Conservation (phyloP, 345 rosid species). For the Gossypium rotundifolium region DNA sequence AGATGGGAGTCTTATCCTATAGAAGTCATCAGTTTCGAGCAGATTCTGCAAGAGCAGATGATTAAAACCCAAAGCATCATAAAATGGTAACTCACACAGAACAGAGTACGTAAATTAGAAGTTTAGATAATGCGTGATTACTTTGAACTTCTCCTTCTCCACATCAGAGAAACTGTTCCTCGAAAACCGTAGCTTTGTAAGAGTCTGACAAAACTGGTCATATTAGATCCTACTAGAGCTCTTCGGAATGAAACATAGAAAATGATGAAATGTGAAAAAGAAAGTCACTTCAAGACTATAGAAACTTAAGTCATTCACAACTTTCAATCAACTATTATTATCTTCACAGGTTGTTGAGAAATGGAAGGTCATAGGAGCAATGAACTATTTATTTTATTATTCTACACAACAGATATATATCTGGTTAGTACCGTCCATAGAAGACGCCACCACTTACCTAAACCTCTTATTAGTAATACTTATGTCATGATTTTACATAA, state of each 20-base stretch:
- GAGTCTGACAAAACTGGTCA: slow-evolving; percentile 40
- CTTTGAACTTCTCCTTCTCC: slow-evolving; percentile 69
- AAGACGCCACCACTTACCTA: not conserved
- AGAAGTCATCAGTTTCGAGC: slow-evolving; percentile 72
- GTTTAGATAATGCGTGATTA: slow-evolving; percentile 20
- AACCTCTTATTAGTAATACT: not conserved
- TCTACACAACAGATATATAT: not conserved
- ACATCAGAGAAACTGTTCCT: slow-evolving; percentile 53
- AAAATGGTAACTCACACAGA: not conserved
- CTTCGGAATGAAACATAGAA: not conserved
- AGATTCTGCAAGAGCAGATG: slow-evolving; percentile 45
- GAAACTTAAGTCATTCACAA: not conserved
- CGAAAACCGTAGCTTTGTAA: slow-evolving; percentile 85
- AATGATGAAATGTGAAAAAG: not conserved
- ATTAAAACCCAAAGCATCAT: slow-evolving; percentile 10
- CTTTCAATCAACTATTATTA: not conserved
- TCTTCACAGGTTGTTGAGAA: not conserved
- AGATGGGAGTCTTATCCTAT: slow-evolving; percentile 83
- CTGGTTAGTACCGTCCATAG: not conserved
- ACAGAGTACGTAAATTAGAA: not conserved
- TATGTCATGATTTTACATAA: not conserved
- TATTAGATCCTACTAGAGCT: not conserved
- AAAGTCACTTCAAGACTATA: not conserved
- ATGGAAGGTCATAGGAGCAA: not conserved
- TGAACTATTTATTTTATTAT: not conserved